Conservation (phyloP, 2,329 filamentous ascomycete genomes). For the Fusarium dlaminii region DNA sequence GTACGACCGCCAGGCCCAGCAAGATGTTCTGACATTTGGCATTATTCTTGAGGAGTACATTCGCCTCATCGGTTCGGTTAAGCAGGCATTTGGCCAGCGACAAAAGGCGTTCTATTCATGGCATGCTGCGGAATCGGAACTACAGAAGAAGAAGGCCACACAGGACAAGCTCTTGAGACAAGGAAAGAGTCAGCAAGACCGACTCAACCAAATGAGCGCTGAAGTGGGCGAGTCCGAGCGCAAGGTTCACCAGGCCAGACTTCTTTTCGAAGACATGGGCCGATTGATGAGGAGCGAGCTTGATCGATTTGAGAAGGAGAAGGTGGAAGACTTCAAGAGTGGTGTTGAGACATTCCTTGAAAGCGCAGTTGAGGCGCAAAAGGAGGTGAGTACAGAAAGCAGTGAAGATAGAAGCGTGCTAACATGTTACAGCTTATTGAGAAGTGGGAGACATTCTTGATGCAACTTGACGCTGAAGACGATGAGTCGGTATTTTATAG, state of each 20-base stretch:
- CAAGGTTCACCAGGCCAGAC: conserved; percentile 86
- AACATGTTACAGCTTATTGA: conserved; percentile 68
- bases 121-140: conserved; percentile 88
- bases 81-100: conserved; percentile 89
- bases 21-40: conserved; percentile 93
- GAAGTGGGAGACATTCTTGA: conserved; percentile 97
- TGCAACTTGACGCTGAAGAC: conserved; percentile 95
- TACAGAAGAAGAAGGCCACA: conserved; percentile 86
- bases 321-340: conserved; percentile 99
- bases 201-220: conserved; percentile 88
- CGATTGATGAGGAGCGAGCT: conserved; percentile 89
- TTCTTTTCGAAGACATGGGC: conserved; percentile 98
- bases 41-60: conserved; percentile 99
- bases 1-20: conserved; percentile 95
- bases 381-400: conserved; percentile 74
- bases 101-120: conserved; percentile 97
- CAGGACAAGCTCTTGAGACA: conserved; percentile 97
- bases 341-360: conserved; percentile 98
- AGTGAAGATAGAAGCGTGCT: conserved; percentile 7
- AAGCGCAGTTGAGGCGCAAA: conserved; percentile 96
- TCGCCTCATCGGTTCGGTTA: conserved; percentile 92
- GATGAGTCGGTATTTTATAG: conserved; percentile 76
- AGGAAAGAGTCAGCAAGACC: conserved; percentile 94
- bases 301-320: conserved; percentile 94
- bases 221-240: conserved; percentile 96